phyloP scores from a whole-genome alignment of 768 basidiomycete genomes.

The Panus rudis region DNA sequence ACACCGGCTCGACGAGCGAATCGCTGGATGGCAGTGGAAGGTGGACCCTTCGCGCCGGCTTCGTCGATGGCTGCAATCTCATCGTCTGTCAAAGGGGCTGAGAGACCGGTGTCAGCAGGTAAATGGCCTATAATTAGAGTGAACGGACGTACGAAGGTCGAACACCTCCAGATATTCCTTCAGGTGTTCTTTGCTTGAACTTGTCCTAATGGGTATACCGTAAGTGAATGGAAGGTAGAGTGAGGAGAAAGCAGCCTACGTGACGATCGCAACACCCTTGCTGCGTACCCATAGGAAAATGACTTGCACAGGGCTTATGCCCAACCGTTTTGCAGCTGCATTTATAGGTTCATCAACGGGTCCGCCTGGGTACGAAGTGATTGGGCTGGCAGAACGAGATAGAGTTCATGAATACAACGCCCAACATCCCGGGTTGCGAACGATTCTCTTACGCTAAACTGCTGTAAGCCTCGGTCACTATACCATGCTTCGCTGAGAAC shows the following conservation, averaged over 20 bases:
- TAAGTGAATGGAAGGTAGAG: neutral
- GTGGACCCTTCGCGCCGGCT: constrained; percentile 49
- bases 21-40: too few relatives aligned
- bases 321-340: constrained; percentile 44
- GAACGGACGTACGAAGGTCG: constrained; percentile 39
- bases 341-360: constrained; percentile 53
- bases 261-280: constrained; percentile 64
- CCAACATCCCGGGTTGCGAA: neutral
- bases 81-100: constrained; percentile 46
- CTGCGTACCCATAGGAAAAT: constrained; percentile 62
- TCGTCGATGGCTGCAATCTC: constrained; percentile 60
- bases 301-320: constrained; percentile 57
- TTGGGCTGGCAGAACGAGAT: constrained; percentile 33
- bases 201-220: constrained; percentile 38
- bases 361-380: constrained; percentile 54
- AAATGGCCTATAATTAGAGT: neutral
- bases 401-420: too few relatives aligned
- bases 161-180: constrained; percentile 61
- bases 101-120: neutral
- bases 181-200: constrained; percentile 51
- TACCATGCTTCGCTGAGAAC: constrained; percentile 47
- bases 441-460: constrained; percentile 42
- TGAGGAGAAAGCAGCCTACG: constrained; percentile 26
- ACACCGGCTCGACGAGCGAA: too few relatives aligned
- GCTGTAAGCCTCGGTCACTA: constrained; percentile 59